Base-by-base conservation (phyloP, 176 grass and related monocot genomes). In the Canna indica region DNA sequence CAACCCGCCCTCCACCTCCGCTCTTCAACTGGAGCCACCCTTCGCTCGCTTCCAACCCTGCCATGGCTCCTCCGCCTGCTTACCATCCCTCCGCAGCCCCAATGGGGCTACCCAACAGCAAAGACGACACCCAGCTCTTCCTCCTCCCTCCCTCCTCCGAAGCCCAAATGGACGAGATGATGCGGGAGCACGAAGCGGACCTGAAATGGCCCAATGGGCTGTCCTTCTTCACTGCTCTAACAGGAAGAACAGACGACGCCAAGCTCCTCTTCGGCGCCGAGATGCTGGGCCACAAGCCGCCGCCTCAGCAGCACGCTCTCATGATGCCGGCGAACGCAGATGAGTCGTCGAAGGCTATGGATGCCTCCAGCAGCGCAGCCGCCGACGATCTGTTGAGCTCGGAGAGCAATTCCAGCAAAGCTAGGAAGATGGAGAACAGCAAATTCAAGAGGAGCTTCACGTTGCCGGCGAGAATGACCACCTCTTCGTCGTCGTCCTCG, bases 401-500 rank as follows among this genome's bases (percentile, higher is more conserved):
- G 41, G 95, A 99, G 52, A 94, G 84, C 75, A 64, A 88, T 82
- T 90, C 95, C 32, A 81, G 66, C 83, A 94, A 86, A 73, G 75
- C 77, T 53, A 77, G 82, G 57, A 90, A 86, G 83, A 78, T 94
- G 75, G 95, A 99, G 58, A 85, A 18, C 62, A 50, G 74, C 44
- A 99, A 90, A 77, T 99, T 94, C 90, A 99, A 94, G 80, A 84
- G 90, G 80, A 94, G 90, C 79, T 90, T 99, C 82, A 99, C 95
- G 41, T 73, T 99, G 84, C 95, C 95, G 20, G 82, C 82, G 11
- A 82, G 90, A 73, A 93, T 93, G 90, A 77, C 59, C 75, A 77
- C 81, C 38, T 80, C 94, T 0, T 36, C 76, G 33, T 78, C 89
- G n/a, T 79, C 94, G 25, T 84, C 86, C 0, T 77, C 82, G 0